Conservation (phyloP, 176 grass and related monocot species). For the Puya raimondii region DNA sequence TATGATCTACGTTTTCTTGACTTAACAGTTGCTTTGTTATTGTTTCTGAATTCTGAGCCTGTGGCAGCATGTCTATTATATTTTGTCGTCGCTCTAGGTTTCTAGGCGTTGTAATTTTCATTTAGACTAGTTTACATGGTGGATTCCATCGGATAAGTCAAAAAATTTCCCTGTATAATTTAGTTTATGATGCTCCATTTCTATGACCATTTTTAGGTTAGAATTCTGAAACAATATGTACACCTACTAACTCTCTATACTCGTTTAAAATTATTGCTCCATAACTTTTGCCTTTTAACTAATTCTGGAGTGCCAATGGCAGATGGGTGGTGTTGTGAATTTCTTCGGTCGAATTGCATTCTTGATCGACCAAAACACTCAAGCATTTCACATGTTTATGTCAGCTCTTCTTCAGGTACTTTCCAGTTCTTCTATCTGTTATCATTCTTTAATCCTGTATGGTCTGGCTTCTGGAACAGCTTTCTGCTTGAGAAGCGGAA, state of each 20-base stretch:
- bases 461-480: too few species aligned
- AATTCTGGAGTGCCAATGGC: background rate
- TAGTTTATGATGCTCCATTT: background rate
- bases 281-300: background rate
- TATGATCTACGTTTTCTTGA: background rate
- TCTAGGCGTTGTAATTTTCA: too few species aligned
- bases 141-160: background rate
- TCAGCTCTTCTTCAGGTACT: slow-evolving; percentile 23
- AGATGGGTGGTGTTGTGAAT: slow-evolving; percentile 26
- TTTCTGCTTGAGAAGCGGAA: too few species aligned
- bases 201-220: background rate
- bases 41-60: too few species aligned
- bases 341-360: slow-evolving; percentile 25
- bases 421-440: background rate
- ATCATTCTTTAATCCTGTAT: too few species aligned
- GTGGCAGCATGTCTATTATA: too few species aligned
- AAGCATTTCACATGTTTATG: slow-evolving; percentile 31
- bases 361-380: slow-evolving; percentile 26
- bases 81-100: too few species aligned
- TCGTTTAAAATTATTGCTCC: background rate
- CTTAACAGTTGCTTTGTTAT: background rate
- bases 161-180: background rate
- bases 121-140: background rate
- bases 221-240: background rate
- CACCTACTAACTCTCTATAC: background rate